A percentile compares a stretch with the other conserved stretches of the same genome.
Evolutionary conservation across 805 yeast genomes (phyloP).

Genomic region (Starmerella bombi): DNA sequence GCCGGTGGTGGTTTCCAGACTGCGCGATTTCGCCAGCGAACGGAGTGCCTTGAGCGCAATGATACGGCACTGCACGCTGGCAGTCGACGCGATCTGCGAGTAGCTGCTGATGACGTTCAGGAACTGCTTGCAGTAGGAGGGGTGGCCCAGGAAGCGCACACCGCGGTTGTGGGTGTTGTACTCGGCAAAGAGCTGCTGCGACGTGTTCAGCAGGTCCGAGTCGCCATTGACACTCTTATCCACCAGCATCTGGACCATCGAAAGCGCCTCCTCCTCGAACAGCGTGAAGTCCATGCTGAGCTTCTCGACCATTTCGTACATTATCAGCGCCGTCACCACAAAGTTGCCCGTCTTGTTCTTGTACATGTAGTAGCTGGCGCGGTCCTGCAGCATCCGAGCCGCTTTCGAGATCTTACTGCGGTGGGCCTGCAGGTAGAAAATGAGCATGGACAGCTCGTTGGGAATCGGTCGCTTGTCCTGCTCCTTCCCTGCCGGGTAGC

Average conservation of each 20-base stretch:
- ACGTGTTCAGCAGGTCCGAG: slow-evolving; percentile 37
- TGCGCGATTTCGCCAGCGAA: slow-evolving; percentile 28
- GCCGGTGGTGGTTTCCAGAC: slow-evolving; percentile 24
- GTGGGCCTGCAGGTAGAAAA: slow-evolving; percentile 83
- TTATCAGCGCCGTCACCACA: slow-evolving; percentile 63
- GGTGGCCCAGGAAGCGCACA: slow-evolving; percentile 53
- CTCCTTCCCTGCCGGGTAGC: slow-evolving; percentile 83
- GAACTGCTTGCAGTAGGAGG: slow-evolving; percentile 40
- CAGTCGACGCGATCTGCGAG: slow-evolving; percentile 19
- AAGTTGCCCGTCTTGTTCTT: slow-evolving; percentile 63
- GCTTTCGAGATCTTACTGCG: slow-evolving; percentile 83
- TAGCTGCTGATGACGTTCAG: slow-evolving; percentile 23
- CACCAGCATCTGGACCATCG: slow-evolving; percentile 42
- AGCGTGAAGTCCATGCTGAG: slow-evolving; percentile 77
- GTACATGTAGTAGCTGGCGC: slow-evolving; percentile 46
- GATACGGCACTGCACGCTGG: slow-evolving; percentile 18
- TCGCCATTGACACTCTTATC: slow-evolving; percentile 34
- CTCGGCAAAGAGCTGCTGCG: slow-evolving; percentile 22
- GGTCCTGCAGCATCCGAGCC: slow-evolving; percentile 49
- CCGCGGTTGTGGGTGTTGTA: slow-evolving; percentile 45
- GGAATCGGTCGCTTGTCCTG: slow-evolving; percentile 84
- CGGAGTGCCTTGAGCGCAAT: slow-evolving; percentile 36
- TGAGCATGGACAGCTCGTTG: slow-evolving; percentile 73
- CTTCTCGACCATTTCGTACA: slow-evolving; percentile 53
- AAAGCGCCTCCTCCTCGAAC: slow-evolving; percentile 56